Base-by-base conservation (phyloP, 495 filamentous ascomycete genomes). In the Platismatia glauca region DNA sequence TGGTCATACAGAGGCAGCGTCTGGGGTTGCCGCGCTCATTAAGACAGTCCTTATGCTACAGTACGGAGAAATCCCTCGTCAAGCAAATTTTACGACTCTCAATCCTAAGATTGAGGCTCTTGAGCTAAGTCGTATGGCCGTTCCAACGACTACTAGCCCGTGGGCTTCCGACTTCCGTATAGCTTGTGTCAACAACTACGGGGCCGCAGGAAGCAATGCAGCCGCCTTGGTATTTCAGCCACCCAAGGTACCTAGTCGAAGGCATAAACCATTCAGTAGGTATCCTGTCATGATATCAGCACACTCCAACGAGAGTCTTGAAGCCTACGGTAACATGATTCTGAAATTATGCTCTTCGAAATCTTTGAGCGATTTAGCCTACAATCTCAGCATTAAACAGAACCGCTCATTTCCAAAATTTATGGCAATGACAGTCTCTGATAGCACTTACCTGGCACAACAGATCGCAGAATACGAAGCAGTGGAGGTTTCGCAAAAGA, bases 171-270 rank as follows among this genome's bases (percentile, higher is more conserved):
- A 16, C 24, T 55, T 53, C 0, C 41, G 13, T 84, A 29, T 27
- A 12, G 57, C 33, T 13, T 66, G 56, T n/a, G 34, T 85, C 53
- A 75, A 74, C 62, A 80, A 75, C 46, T 81, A 80, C 50, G 79
- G 79, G 13, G 79, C 79, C 0, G 73, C 76, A 9, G 78, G 79
- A 0, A 75, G 71, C 5, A 81, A 80, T n/a, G 50, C 66, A 13
- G 72, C 74, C 1, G 43, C 71, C 38, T n/a, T n/a, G n/a, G n/a
- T n/a, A n/a, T n/a, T n/a, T n/a, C 57, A 55, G 31, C 34, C 39
- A 20, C 44, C 61, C 70, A 2, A n/a, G 16, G 0, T 35, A 71
- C 1, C 63, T 77, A 37, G 35, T 11, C 35, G 35, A 11, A 37
- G 11, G 35, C 35, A 37, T 11, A 37, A 37, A 37, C 5, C 35